These are phyloP conservation scores for Pulchroboletus neoregius DNA, from an alignment of 1,284 basidiomycete genomes.

Conservation along the genomic window DNA sequence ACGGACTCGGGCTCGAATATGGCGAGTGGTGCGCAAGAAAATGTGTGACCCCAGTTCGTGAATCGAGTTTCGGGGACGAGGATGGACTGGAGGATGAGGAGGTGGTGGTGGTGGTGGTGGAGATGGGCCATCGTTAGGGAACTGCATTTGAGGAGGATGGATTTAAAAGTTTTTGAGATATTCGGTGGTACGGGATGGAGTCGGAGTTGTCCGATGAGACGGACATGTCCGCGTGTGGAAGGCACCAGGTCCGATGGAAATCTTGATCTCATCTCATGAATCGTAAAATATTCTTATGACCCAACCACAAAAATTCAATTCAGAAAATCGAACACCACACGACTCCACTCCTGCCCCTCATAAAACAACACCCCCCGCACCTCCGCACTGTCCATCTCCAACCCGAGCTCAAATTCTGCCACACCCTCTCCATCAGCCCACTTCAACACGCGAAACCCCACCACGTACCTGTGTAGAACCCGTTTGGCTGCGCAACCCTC, in stretches of 20 bases:
- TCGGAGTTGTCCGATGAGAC: slow-evolving; percentile 5
- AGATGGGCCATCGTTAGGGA: not conserved
- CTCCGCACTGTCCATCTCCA: slow-evolving; percentile 78
- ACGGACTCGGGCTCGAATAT: slow-evolving; percentile 78
- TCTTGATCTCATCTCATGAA: slow-evolving; percentile 1
- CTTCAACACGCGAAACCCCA: no score
- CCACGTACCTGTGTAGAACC: slow-evolving; percentile 71
- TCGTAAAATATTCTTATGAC: not conserved
- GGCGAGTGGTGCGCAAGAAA: slow-evolving; percentile 56
- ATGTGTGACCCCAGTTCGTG: slow-evolving; percentile 72
- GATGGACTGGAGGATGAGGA: slow-evolving; percentile 39
- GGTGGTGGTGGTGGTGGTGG: slow-evolving; percentile 35
- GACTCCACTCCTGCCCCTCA: slow-evolving; percentile 72
- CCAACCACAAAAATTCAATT: slow-evolving; percentile 25
- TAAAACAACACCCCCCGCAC: slow-evolving; percentile 73
- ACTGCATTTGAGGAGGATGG: not conserved
- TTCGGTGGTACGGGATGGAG: not conserved
- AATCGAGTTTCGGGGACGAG: slow-evolving; percentile 50
- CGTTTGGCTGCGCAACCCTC: slow-evolving; percentile 45
- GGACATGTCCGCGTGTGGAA: slow-evolving; percentile 1
- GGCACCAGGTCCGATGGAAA: slow-evolving; percentile 4
- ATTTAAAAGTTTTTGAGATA: not conserved
- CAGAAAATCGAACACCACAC: slow-evolving; percentile 57
- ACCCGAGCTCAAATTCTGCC: slow-evolving; percentile 73
- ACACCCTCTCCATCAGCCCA: no score